Percentiles rank a stretch among this genome's conserved stretches.
Evolutionary conservation across 192 early-diverging fungal species (phyloP).

Genomic region (Coemansia sp.): DNA sequence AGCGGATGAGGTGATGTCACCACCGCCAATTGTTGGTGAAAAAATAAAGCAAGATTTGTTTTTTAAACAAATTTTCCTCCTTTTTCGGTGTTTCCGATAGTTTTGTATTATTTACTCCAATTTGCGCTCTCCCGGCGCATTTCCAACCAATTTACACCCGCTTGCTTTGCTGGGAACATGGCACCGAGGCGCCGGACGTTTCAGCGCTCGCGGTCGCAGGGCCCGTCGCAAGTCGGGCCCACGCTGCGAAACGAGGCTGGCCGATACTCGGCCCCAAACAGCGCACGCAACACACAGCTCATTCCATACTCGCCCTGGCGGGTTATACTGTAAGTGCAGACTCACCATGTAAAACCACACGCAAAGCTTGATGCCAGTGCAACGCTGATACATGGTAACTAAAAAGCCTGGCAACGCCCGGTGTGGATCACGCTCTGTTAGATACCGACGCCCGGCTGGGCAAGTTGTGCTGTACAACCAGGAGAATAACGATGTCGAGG

Average conservation of each 20-base stretch:
- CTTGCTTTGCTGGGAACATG: not conserved
- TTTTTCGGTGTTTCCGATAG: not conserved
- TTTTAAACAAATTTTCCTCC: too few species aligned
- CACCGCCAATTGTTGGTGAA: too few species aligned
- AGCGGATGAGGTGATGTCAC: conserved; percentile 1
- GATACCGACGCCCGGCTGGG: conserved; percentile 29
- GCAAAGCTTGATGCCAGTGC: too few species aligned
- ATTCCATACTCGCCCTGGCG: conserved; percentile 50
- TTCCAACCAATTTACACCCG: not conserved
- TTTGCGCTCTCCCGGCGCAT: not conserved
- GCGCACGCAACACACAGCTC: conserved; percentile 28
- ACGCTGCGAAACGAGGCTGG: not conserved
- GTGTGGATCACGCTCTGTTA: conserved; percentile 5
- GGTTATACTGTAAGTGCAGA: conserved; percentile 40
- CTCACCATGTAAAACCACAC: not conserved
- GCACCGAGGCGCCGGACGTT: conserved; percentile 9
- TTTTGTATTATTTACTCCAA: not conserved
- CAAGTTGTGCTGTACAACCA: conserved; percentile 70
- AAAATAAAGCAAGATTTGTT: too few species aligned
- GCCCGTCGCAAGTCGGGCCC: not conserved
- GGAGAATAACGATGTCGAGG: conserved; percentile 53
- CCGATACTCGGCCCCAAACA: not conserved
- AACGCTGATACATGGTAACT: not conserved
- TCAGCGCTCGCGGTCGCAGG: conserved; percentile 28
- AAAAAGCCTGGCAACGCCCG: too few species aligned